phyloP scores from a whole-genome alignment of 306 rosid genomes.

The Lagenaria siceraria region DNA sequence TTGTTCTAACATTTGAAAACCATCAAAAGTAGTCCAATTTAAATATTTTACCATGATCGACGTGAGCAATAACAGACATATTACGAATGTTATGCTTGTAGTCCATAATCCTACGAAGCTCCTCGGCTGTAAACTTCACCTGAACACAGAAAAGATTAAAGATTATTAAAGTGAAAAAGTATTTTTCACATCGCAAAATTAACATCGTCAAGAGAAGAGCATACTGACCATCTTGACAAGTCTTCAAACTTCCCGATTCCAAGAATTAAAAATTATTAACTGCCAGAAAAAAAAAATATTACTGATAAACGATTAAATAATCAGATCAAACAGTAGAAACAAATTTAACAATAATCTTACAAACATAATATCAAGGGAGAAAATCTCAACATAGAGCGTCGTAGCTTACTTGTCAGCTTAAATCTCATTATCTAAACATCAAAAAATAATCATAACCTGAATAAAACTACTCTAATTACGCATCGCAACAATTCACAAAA shows the following conservation, averaged over 20 bases:
- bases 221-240: background rate
- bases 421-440: background rate
- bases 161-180: conserved; percentile 23
- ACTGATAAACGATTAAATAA: background rate
- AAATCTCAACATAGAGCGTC: background rate
- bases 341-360: background rate
- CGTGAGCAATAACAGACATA: conserved; percentile 92
- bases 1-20: background rate
- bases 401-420: background rate
- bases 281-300: background rate
- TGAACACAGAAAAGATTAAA: conserved; percentile 17
- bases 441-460: background rate
- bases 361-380: background rate
- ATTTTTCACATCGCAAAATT: background rate
- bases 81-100: conserved; percentile 75
- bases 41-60: conserved; percentile 50
- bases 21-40: background rate
- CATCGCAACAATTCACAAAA: background rate
- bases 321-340: background rate
- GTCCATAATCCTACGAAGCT: conserved; percentile 84
- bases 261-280: background rate
- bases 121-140: conserved; percentile 96
- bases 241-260: background rate
- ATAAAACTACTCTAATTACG: background rate
- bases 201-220: background rate